Base-by-base conservation (phyloP, 495 filamentous ascomycete genomes). In the Tuber umbilicatum region DNA sequence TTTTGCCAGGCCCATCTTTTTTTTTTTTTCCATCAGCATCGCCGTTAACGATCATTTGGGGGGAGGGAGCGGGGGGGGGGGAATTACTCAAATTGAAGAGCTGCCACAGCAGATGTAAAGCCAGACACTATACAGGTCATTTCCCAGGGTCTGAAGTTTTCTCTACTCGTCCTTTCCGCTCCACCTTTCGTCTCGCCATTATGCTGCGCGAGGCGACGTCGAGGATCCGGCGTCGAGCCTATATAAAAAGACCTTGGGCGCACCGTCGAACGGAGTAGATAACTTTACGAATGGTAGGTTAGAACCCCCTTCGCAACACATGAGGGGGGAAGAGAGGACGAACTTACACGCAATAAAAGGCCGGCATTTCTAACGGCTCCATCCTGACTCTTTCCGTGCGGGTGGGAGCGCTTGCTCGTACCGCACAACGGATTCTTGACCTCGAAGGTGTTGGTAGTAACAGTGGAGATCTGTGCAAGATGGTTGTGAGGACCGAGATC, bases 1-100 rank as follows among this genome's bases (percentile, higher is more conserved):
- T 97, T 92, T 76, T 92, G 93, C 87, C 94, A 93, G 45, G 94
- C 94, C 94, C 94, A 98, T 87, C 92, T 95, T 73, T 23, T 71
- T 35, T 38, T 41, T 70, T 38, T 19, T 16, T 16, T 9, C 39
- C 39, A 70, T 16, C 9, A 9, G 14, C 21, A 60, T 37, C 73
- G 23, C 42, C 74, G 31, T 71, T 12, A 76, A 69, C 14, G 64
- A 39, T 60, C 19, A 10, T 12, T 38, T 16, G 38, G 35, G 35
- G 14, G 38, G n/a, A 27, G 37, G 3, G 43, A 72, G 67, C 40
- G 7, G 50, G 40, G 69, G 35, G 67, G 70, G 47, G 31, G n/a
- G 27, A 27, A 43, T 77, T 87, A 97, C 93, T 99, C 95, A 79
- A 99, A 99, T 81, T 98, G 95, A 75, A 99, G 84, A 5, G 96